Percentiles rank a stretch among this genome's conserved stretches.
phyloP scores from a whole-genome alignment of 306 rosid species.

The Cicer cuneatum region DNA sequence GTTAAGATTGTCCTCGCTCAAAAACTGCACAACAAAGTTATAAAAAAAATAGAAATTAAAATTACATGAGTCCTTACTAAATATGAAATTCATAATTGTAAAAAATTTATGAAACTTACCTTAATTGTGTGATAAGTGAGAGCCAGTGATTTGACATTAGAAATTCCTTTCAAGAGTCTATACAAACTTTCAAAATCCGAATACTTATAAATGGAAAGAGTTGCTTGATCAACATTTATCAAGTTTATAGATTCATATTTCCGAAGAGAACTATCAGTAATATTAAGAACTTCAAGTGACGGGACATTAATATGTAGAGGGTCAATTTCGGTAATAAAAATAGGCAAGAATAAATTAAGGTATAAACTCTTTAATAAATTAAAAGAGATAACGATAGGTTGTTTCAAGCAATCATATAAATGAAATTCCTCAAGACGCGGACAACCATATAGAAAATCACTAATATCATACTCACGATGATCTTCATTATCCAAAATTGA shows the following conservation, averaged over 20 bases:
- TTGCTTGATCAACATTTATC: not conserved
- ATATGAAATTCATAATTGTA: no score
- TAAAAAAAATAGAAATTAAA: not conserved
- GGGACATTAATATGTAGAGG: not conserved
- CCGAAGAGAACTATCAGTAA: not conserved
- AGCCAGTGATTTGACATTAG: not conserved
- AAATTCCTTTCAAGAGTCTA: not conserved
- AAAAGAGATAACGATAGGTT: not conserved
- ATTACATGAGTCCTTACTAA: not conserved
- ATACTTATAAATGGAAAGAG: not conserved
- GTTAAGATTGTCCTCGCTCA: not conserved
- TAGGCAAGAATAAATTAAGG: not conserved
- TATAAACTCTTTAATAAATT: not conserved
- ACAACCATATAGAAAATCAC: not conserved
- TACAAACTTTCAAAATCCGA: not conserved
- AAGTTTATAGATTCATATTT: not conserved
- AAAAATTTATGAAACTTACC: not conserved
- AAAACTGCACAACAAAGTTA: not conserved
- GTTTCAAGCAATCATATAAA: not conserved
- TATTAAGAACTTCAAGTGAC: not conserved
- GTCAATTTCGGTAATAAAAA: no score
- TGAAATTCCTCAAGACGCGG: not conserved
- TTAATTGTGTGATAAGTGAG: not conserved
- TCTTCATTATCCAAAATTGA: no score
- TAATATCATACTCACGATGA: not conserved